These are phyloP conservation scores for Alternaria longipes DNA, from an alignment of 2,329 filamentous ascomycete genomes.

Conservation along the genomic window DNA sequence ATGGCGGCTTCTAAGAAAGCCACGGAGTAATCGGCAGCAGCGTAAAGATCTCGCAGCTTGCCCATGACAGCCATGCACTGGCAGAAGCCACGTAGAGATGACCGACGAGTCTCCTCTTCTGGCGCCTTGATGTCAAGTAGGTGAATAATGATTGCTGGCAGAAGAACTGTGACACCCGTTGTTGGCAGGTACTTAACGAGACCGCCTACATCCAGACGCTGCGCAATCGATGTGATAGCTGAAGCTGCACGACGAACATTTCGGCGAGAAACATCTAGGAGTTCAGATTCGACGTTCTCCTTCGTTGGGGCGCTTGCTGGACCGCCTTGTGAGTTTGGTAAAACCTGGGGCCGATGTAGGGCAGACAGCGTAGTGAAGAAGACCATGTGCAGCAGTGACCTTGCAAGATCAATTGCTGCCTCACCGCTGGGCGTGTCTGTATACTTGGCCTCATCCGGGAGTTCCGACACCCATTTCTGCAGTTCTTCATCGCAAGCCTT, in stretches of 20 bases:
- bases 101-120: conserved; percentile 73
- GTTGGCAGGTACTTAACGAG: conserved; percentile 85
- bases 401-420: conserved; percentile 71
- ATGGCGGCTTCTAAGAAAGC: conserved; percentile 93
- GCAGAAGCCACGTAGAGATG: conserved; percentile 81
- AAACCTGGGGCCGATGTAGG: conserved; percentile 87
- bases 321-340: conserved; percentile 73
- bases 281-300: conserved; percentile 61
- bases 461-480: conserved; percentile 75
- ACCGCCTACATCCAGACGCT: conserved; percentile 75
- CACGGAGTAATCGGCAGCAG: conserved; percentile 94
- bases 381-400: conserved; percentile 90
- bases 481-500: conserved; percentile 81
- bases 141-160: conserved; percentile 93
- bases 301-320: conserved; percentile 56
- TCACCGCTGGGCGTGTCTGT: conserved; percentile 68
- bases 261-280: conserved; percentile 82
- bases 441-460: conserved; percentile 78
- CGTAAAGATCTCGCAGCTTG: conserved; percentile 86
- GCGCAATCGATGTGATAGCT: conserved; percentile 85
- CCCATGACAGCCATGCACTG: conserved; percentile 94
- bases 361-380: conserved; percentile 93
- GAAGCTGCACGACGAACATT: conserved; percentile 85
- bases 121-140: conserved; percentile 90
- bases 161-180: conserved; percentile 87